These are phyloP conservation scores for Saccharomyces hybrid DNA, from an alignment of 1,139 yeast species.

Conservation along the genomic window DNA sequence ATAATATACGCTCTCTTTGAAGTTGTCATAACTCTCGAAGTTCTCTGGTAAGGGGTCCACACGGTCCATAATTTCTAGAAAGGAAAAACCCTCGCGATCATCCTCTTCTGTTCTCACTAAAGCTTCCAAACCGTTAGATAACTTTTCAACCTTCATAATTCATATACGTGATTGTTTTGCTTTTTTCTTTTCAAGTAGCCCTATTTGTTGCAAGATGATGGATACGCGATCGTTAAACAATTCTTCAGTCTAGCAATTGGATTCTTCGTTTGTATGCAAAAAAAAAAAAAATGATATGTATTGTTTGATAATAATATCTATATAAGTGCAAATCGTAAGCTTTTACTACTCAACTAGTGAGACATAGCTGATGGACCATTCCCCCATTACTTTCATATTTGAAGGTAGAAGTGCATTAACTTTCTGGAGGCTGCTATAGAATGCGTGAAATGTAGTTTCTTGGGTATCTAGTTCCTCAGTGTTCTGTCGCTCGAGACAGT, in stretches of 20 bases:
- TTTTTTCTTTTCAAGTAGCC: too few species aligned
- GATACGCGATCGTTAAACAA: too few species aligned
- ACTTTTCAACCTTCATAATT: slow-evolving; percentile 18
- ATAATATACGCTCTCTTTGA: slow-evolving; percentile 20
- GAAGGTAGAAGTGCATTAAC: background rate
- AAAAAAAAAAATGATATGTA: too few species aligned
- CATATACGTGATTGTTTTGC: slow-evolving; percentile 6
- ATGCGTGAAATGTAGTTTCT: background rate
- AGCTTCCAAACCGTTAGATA: slow-evolving; percentile 12
- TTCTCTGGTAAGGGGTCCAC: slow-evolving; percentile 27
- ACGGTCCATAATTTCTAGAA: slow-evolving; percentile 20
- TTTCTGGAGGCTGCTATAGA: background rate
- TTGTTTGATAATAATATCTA: too few species aligned
- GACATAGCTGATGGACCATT: too few species aligned
- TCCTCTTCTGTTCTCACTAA: slow-evolving; percentile 24
- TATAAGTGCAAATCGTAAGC: too few species aligned
- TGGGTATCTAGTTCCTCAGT: background rate
- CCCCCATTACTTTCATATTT: too few species aligned
- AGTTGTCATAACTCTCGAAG: slow-evolving; percentile 13
- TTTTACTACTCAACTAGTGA: too few species aligned
- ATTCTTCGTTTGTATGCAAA: too few species aligned
- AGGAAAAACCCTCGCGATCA: slow-evolving; percentile 17
- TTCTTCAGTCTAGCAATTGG: too few species aligned
- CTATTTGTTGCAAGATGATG: too few species aligned
- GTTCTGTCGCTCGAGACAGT: background rate